These are phyloP conservation scores for Cercospora canescens DNA, from an alignment of 2,329 filamentous ascomycete genomes.

Conservation along the genomic window DNA sequence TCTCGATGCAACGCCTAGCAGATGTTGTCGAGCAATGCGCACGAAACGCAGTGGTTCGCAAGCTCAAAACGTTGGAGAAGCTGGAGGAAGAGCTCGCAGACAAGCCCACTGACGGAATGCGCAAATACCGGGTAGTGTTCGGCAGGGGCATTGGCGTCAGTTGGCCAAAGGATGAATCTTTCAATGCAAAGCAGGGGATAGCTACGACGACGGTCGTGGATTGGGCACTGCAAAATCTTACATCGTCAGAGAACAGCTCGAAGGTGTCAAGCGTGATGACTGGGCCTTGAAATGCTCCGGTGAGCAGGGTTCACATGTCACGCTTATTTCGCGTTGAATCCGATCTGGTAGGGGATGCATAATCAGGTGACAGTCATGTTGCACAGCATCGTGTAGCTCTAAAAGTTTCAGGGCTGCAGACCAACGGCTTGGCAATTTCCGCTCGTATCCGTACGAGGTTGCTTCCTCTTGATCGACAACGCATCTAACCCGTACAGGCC, in stretches of 20 bases:
- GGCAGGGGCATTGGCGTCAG: slow-evolving; percentile 58
- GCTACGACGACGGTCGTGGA: slow-evolving; percentile 44
- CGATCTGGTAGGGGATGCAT: neutral
- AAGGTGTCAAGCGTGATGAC: neutral
- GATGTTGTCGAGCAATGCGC: slow-evolving; percentile 52
- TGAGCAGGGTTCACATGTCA: no score
- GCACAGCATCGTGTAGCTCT: no score
- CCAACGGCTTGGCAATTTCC: neutral
- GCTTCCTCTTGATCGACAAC: neutral
- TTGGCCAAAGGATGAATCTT: slow-evolving; percentile 57
- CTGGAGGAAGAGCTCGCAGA: slow-evolving; percentile 49
- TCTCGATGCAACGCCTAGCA: slow-evolving; percentile 55
- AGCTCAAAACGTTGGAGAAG: slow-evolving; percentile 51
- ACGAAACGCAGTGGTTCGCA: slow-evolving; percentile 46
- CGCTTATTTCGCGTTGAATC: no score
- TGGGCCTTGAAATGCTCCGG: neutral
- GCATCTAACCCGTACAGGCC: neutral
- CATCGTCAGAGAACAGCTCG: neutral
- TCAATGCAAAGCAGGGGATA: slow-evolving; percentile 55
- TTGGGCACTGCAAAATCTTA: slow-evolving; percentile 36
- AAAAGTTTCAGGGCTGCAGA: neutral
- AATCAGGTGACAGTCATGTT: neutral
- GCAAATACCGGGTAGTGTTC: slow-evolving; percentile 64
- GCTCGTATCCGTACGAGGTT: neutral
- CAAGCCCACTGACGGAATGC: slow-evolving; percentile 52